Evolutionary conservation across 805 yeast species (phyloP).

Genomic region (Candida rishiriensis): DNA sequence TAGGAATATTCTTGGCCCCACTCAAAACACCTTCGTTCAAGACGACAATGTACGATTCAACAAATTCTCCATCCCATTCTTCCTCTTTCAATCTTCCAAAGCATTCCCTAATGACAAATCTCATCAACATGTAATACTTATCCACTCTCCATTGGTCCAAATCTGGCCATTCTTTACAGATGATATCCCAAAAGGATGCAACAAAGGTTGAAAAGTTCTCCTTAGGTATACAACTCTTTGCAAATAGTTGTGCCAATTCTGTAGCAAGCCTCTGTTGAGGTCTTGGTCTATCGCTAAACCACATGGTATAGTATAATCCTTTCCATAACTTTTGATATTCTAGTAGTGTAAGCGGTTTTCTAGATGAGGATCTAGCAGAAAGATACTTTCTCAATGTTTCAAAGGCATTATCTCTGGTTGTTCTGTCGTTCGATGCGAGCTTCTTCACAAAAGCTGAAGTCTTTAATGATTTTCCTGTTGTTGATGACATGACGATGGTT

Average conservation of each 20-base stretch:
- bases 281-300: constrained; percentile 92
- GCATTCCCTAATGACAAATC: constrained; percentile 68
- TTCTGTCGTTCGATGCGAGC: constrained; percentile 78
- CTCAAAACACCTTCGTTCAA: constrained; percentile 34
- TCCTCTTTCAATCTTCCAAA: constrained; percentile 50
- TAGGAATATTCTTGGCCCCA: constrained; percentile 57
- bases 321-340: constrained; percentile 89
- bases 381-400: constrained; percentile 59
- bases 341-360: constrained; percentile 36
- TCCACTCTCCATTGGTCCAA: constrained; percentile 86
- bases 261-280: constrained; percentile 85
- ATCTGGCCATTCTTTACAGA: constrained; percentile 75
- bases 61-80: constrained; percentile 49
- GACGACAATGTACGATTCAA: constrained; percentile 42
- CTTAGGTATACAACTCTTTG: constrained; percentile 35
- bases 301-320: constrained; percentile 92
- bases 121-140: constrained; percentile 75
- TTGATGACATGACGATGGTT: too few relatives aligned
- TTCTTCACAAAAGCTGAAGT: constrained; percentile 66
- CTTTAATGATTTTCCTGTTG: constrained; percentile 7
- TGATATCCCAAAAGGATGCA: constrained; percentile 76
- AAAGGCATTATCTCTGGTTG: constrained; percentile 69
- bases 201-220: constrained; percentile 48
- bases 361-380: constrained; percentile 36
- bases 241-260: constrained; percentile 55